Percentiles rank a stretch among this genome's conserved stretches.
These are phyloP conservation scores for Scheffersomyces amazonensis DNA, from an alignment of 805 yeast genomes.

Conservation along the genomic window DNA sequence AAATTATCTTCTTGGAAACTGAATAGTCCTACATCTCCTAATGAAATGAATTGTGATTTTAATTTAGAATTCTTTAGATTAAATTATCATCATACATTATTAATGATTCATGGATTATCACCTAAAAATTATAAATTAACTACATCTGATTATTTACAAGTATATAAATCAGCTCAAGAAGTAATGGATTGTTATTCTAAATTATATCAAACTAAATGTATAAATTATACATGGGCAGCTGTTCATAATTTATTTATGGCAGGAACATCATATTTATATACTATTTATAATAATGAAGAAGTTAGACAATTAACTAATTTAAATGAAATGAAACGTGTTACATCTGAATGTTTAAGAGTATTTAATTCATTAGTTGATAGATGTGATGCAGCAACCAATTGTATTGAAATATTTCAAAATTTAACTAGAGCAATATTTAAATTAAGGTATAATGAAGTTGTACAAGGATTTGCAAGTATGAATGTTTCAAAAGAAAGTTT, in stretches of 20 bases:
- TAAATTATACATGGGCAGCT: slow-evolving; percentile 92
- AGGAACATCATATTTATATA: slow-evolving; percentile 78
- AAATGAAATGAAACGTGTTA: slow-evolving; percentile 44
- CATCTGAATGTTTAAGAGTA: slow-evolving; percentile 55
- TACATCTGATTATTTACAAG: slow-evolving; percentile 50
- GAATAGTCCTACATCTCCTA: slow-evolving; percentile 51
- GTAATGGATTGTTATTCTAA: slow-evolving; percentile 62
- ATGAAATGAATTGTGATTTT: slow-evolving; percentile 72
- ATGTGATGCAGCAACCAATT: slow-evolving; percentile 76
- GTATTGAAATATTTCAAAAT: slow-evolving; percentile 69
- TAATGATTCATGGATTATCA: slow-evolving; percentile 72
- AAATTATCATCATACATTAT: slow-evolving; percentile 73
- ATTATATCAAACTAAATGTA: slow-evolving; percentile 51
- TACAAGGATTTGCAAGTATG: slow-evolving; percentile 9
- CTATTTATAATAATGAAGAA: slow-evolving; percentile 66
- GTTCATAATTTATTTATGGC: slow-evolving; percentile 88
- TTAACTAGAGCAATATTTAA: slow-evolving; percentile 69
- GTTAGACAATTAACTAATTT: slow-evolving; percentile 45
- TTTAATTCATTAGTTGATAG: slow-evolving; percentile 59
- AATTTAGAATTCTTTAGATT: slow-evolving; percentile 66
- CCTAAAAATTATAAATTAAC: slow-evolving; percentile 62
- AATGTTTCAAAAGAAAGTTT: slow-evolving; percentile 19
- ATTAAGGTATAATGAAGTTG: slow-evolving; percentile 44
- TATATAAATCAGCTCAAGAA: slow-evolving; percentile 63
- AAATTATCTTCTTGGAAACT: slow-evolving; percentile 64